Evolutionary conservation across 2,329 filamentous ascomycete genomes (phyloP), one percentile per base, ranked within the genome.

Genomic region (Cadophora sp.): DNA sequence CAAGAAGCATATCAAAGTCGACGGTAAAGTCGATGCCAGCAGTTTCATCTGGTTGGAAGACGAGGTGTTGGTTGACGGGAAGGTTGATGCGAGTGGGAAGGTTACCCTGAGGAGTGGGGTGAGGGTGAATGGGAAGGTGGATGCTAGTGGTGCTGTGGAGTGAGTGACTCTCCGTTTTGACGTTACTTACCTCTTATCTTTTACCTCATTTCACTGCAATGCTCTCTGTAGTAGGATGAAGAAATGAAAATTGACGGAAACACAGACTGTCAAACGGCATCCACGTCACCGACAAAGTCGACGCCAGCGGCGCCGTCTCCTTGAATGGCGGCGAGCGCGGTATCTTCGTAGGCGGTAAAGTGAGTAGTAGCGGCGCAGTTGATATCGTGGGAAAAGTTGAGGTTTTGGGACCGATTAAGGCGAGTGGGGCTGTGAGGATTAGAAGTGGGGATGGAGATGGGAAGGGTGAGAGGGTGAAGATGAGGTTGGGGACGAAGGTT

Each of bases 361-460:
- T 72, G 19, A 43, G 43, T 19, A 53, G 34, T 5, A 68, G 68
- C 46, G 69, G 71, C 6, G 24, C 50, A 4, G 27, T 71, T 34
- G 59, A 70, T 12, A 70, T 73, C 26, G 65, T 40, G 29, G 72
- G 72, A 12, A 40, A 64, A 16, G 69, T 72, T 14, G 26, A 69
- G 34, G 51, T 73, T 5, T 48, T 55, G 1, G 71, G 68, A 3
- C 65, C 68, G 58, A 66, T 76, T 12, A 51, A 62, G 22, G 48
- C 65, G 3, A 73, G 69, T 63, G 69, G 73, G 4, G 69, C 62
- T 11, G 37, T 71, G 16, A 71, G 68, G 12, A 60, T 74, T n/a
- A 48, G 37, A 8, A 55, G 65, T 19, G 61, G 63, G 12, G 65
- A 63, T 12, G 37, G 31, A 22, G 34, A 34, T 19, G 48, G 26